These are phyloP conservation scores for Tuber aestivum DNA, from an alignment of 495 filamentous ascomycete species.

Conservation along the genomic window DNA sequence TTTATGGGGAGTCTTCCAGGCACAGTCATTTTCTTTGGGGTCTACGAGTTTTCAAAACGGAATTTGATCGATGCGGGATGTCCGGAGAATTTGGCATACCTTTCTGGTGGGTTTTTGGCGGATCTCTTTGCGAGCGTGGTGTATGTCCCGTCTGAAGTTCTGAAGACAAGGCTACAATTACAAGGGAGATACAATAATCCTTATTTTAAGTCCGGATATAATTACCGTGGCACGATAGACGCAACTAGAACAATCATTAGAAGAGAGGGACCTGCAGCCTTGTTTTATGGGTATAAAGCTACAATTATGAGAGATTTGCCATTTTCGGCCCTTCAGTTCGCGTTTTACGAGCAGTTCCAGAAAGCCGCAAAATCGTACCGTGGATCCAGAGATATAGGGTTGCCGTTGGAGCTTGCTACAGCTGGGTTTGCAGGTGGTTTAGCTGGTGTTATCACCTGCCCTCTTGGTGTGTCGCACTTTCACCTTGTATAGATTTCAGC, in stretches of 20 bases:
- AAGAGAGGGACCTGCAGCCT: constrained; percentile 71
- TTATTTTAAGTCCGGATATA: constrained; percentile 84
- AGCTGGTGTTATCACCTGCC: constrained; percentile 89
- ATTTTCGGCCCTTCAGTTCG: constrained; percentile 92
- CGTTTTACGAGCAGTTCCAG: constrained; percentile 95
- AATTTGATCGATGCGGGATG: constrained; percentile 76
- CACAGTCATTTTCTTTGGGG: constrained; percentile 90
- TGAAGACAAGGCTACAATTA: constrained; percentile 90
- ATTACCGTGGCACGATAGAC: constrained; percentile 74
- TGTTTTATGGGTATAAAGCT: constrained; percentile 91
- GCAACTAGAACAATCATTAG: constrained; percentile 76
- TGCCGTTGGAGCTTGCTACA: constrained; percentile 78
- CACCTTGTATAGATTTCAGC: not conserved
- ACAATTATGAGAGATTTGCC: constrained; percentile 92
- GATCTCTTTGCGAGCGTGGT: constrained; percentile 86
- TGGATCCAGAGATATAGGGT: constrained; percentile 64
- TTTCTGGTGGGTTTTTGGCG: constrained; percentile 81
- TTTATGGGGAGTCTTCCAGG: constrained; percentile 89
- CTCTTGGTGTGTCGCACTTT: constrained; percentile 49
- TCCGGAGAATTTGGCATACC: constrained; percentile 71
- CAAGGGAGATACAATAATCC: constrained; percentile 95
- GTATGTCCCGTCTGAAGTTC: constrained; percentile 92
- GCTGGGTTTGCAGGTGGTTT: constrained; percentile 88
- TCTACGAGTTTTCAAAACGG: constrained; percentile 92
- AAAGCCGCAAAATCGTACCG: constrained; percentile 68